Evolutionary conservation across 345 rosid species (phyloP).

Genomic region (Hibiscus syriacus): DNA sequence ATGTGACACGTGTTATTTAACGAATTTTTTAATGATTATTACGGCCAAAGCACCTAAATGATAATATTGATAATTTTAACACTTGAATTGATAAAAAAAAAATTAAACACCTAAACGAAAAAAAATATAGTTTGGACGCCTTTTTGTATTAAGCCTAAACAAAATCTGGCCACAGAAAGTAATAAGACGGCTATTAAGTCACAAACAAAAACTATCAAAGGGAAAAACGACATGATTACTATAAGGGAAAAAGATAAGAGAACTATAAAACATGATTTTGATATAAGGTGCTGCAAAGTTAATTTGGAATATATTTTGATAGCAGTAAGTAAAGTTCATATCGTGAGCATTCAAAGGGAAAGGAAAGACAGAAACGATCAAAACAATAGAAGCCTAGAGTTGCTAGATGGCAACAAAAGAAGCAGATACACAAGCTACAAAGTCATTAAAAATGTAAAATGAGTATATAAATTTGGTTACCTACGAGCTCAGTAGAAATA

Average conservation of each 20-base stretch:
- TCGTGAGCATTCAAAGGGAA: background rate
- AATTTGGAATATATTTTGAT: background rate
- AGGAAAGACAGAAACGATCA: background rate
- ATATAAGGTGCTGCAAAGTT: background rate
- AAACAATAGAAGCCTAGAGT: constrained; percentile 1
- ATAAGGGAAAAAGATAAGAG: background rate
- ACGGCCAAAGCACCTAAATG: too few species aligned
- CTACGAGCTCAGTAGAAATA: background rate
- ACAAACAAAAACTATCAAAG: too few species aligned
- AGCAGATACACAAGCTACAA: background rate
- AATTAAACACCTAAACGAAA: too few species aligned
- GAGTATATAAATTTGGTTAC: constrained; percentile 4
- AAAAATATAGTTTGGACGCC: too few species aligned
- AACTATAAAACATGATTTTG: background rate
- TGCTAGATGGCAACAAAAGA: background rate
- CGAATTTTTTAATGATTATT: too few species aligned
- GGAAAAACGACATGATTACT: background rate
- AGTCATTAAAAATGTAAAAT: background rate
- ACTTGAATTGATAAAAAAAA: too few species aligned
- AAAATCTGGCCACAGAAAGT: too few species aligned
- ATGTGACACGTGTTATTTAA: too few species aligned
- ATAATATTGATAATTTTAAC: too few species aligned
- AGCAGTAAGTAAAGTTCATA: background rate
- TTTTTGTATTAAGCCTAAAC: too few species aligned
- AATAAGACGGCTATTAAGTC: too few species aligned